Percentiles rank a stretch among this genome's conserved stretches.
phyloP scores from a whole-genome alignment of 768 basidiomycete genomes.

The Boletus sensibilis region DNA sequence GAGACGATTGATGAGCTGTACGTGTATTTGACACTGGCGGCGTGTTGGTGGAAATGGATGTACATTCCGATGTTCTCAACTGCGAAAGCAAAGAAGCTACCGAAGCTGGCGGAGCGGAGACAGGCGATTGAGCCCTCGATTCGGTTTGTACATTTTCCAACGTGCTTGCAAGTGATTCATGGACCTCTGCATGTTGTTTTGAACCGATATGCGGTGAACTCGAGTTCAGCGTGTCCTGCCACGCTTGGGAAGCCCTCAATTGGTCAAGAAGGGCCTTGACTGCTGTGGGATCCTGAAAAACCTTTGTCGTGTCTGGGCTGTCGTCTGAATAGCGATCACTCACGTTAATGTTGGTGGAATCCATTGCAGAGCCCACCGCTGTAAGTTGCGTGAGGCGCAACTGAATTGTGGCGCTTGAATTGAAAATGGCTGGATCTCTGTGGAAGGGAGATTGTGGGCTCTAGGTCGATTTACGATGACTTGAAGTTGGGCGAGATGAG shows the following conservation, averaged over 20 bases:
- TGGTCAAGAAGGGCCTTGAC: slow-evolving; percentile 72
- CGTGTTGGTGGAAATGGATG: slow-evolving; percentile 10
- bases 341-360: slow-evolving; percentile 62
- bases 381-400: neutral
- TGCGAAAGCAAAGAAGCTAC: slow-evolving; percentile 68
- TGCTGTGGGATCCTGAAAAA: slow-evolving; percentile 57
- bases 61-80: slow-evolving; percentile 40
- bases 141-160: slow-evolving; percentile 7
- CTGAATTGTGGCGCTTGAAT: neutral
- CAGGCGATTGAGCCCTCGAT: neutral
- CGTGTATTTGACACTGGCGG: slow-evolving; percentile 8
- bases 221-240: slow-evolving; percentile 49
- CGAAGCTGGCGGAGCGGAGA: slow-evolving; percentile 31
- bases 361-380: neutral
- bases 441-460: neutral
- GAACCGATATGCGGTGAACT: neutral
- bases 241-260: slow-evolving; percentile 64
- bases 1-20: slow-evolving; percentile 10
- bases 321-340: slow-evolving; percentile 6
- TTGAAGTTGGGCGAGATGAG: neutral
- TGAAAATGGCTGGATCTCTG: too few relatives aligned
- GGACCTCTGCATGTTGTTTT: neutral
- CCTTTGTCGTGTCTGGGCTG: neutral
- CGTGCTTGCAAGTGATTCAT: slow-evolving; percentile 7
- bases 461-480: neutral